Base-by-base conservation (phyloP, 257 asterid genomes). In the Mitragyna speciosa region DNA sequence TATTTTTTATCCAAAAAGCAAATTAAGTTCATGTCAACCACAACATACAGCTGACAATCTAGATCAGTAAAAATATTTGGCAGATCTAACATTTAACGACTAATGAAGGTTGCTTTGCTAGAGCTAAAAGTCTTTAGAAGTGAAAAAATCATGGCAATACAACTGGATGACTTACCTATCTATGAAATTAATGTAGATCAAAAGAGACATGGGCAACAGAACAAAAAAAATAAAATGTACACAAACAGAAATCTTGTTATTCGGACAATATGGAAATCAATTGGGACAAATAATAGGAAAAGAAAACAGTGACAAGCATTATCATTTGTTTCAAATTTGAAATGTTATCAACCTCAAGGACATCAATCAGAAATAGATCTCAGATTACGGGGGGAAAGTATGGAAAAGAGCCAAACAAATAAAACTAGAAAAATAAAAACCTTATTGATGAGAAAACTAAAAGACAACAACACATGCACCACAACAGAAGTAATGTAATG, bases 351-450 rank as follows among this genome's bases (percentile, higher is more conserved):
- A 65, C 26, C 19, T 33, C 51, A 77, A 20, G 39, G 47, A 19
- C 9, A 14, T 14, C 6, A n/a, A 59, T 26, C n/a, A 70, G 33
- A 41, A 24, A 30, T 24, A 70, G 20, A 45, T 41, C 22, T n/a
- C 36, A 76, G 45, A 22, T 2, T 28, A 28, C 22, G 20, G 30
- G 75, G 41, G 19, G 26, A 31, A 33, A 36, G 6, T 9, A 36
- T n/a, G 45, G 26, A 68, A 67, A 68, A 22, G 12, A 48, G 73
- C 33, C 24, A 45, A 7, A 36, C 22, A 48, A 59, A 19, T 20
- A 76, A 9, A 45, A 71, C 75, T 30, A 28, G 78, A 28, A 74
- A 63, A 52, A 12, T 36, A 15, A 51, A 56, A 78, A 78, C 26
- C 22, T 75, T 75, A 52, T n/a, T 12, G 70, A 41, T 39, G 8